phyloP scores from a whole-genome alignment of 306 rosid genomes.

The Quercus cerris region DNA sequence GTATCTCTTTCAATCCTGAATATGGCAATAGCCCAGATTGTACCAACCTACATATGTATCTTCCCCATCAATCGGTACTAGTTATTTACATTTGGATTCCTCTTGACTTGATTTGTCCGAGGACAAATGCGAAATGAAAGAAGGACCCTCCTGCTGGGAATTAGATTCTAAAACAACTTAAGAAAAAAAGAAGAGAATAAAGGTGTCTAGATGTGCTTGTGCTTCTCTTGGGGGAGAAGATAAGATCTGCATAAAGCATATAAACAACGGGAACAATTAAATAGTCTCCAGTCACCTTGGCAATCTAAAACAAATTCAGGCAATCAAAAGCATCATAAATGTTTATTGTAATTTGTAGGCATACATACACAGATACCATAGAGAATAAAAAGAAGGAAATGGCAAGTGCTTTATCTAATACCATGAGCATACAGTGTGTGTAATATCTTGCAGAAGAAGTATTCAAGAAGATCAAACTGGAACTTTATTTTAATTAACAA shows the following conservation, averaged over 20 bases:
- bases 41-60: too few relatives aligned
- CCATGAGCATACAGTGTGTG: background rate
- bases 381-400: background rate
- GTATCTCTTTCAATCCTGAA: too few relatives aligned
- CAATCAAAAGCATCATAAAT: too few relatives aligned
- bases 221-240: background rate
- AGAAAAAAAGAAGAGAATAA: background rate
- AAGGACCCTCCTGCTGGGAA: too few relatives aligned
- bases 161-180: background rate
- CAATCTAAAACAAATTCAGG: background rate
- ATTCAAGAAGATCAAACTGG: background rate
- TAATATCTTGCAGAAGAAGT: background rate
- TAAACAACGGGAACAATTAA: background rate
- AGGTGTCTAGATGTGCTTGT: background rate
- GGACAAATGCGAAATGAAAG: too few relatives aligned
- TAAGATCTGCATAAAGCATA: background rate
- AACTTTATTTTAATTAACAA: background rate
- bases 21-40: too few relatives aligned
- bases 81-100: too few relatives aligned
- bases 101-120: too few relatives aligned
- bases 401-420: background rate
- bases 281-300: background rate
- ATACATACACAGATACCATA: too few relatives aligned
- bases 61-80: too few relatives aligned
- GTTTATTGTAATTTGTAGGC: too few relatives aligned